Conservation (phyloP, 1,284 basidiomycete species). For the Golubevia pallescens region DNA sequence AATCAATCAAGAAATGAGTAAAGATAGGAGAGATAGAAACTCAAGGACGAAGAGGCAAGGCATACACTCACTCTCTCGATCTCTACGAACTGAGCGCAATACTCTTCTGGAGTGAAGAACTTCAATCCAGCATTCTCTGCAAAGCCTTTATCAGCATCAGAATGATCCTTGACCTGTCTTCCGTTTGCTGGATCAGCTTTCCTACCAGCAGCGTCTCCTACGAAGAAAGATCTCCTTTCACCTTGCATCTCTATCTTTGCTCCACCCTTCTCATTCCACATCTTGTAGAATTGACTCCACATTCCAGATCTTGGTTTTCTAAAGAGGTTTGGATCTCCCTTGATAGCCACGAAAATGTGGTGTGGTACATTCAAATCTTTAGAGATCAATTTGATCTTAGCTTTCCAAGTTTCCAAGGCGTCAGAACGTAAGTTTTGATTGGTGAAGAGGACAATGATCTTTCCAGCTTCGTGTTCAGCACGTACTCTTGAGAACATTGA, state of each 20-base stretch:
- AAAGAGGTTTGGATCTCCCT: not conserved
- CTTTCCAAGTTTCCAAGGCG: not conserved
- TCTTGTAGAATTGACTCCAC: not conserved
- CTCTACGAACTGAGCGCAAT: conserved; percentile 16
- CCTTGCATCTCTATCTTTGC: not conserved
- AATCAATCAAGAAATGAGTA: too few species aligned
- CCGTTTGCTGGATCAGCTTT: not conserved
- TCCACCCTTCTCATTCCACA: not conserved
- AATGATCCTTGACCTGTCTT: conserved; percentile 21
- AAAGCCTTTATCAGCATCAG: conserved; percentile 48
- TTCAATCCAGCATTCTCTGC: conserved; percentile 35
- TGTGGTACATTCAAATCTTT: not conserved
- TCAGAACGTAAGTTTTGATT: not conserved
- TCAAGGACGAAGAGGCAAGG: conserved; percentile 3
- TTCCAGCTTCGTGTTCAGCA: not conserved
- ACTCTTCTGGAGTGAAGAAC: conserved; percentile 49
- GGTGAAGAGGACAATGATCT: not conserved
- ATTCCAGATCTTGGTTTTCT: not conserved
- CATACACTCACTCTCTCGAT: conserved; percentile 12
- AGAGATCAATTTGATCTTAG: not conserved
- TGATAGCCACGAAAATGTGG: not conserved
- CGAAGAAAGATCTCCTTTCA: conserved; percentile 23
- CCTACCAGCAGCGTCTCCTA: conserved; percentile 51
- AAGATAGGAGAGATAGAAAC: not conserved
- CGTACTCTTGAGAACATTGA: not conserved